Evolutionary conservation across 306 rosid genomes (phyloP).

Genomic region (Canavalia ensiformis): DNA sequence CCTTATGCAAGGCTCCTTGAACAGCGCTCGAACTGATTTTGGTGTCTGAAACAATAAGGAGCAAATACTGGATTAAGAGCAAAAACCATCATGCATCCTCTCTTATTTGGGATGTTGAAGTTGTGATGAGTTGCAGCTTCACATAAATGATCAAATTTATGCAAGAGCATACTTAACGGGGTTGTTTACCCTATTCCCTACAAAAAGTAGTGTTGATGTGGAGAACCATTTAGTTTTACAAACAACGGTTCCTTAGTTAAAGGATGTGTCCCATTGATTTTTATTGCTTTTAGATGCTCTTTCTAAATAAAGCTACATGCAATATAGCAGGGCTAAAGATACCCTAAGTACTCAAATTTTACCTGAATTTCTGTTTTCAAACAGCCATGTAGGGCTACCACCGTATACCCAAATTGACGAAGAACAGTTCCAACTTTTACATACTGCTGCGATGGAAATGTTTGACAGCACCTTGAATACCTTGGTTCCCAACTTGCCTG

Average conservation of each 20-base stretch:
- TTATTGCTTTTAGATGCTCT: too few relatives aligned
- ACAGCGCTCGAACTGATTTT: slow-evolving; percentile 64
- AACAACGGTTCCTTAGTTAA: too few relatives aligned
- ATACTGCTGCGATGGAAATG: slow-evolving; percentile 84
- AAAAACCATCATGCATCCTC: neutral
- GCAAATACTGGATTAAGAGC: neutral
- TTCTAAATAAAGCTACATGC: too few relatives aligned
- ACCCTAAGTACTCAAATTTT: neutral
- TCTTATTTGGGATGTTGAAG: slow-evolving; percentile 6
- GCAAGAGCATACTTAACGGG: too few relatives aligned
- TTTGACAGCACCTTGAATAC: slow-evolving; percentile 75
- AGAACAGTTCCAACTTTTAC: slow-evolving; percentile 88
- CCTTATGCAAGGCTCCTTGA: slow-evolving; percentile 83
- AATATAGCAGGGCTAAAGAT: too few relatives aligned
- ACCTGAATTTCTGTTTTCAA: slow-evolving; percentile 88
- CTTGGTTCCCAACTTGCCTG: slow-evolving; percentile 98
- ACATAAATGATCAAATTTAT: slow-evolving; percentile 14
- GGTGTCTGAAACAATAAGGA: slow-evolving; percentile 63
- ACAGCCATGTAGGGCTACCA: slow-evolving; percentile 90
- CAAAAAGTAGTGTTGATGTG: too few relatives aligned
- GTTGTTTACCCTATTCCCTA: too few relatives aligned
- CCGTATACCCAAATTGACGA: slow-evolving; percentile 92
- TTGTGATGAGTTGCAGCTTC: slow-evolving; percentile 5
- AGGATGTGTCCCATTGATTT: too few relatives aligned
- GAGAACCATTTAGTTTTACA: too few relatives aligned